Evolutionary conservation across 2,329 filamentous ascomycete genomes (phyloP), one percentile per base, ranked within the genome.

Genomic region (Torrubiella hemipterigena): DNA sequence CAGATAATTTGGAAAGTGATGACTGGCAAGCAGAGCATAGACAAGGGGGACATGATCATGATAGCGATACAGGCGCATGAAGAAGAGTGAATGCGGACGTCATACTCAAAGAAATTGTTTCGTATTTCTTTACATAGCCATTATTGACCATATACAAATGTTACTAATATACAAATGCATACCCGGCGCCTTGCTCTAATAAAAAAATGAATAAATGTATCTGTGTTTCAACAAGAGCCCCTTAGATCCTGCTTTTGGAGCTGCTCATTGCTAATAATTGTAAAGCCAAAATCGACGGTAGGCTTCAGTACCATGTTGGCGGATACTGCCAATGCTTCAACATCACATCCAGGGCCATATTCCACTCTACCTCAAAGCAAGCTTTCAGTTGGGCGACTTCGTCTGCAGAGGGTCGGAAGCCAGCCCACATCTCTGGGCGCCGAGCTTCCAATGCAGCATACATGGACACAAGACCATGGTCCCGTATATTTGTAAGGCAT

Each of bases 381-480:
- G 57, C 60, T 2, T 73, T 63, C 19, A 85, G 63, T 49, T 74
- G 65, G 5, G 64, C 55, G 1, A 73, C 61, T 35, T 77, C 69
- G 2, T 69, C 67, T 2, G 58, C 47, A 2, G 66, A 59, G 0
- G 80, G 78, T 17, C 58, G 50, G 20, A 60, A 61, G 2, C 64
- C 69, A 28, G 69, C 78, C 80, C 80, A 85, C 76, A 84, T 85
- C 34, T 72, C 68, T 4, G 69, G 73, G 41, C 68, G 69, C 11
- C 59, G 55, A 1, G 79, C 73, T 45, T 83, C 74, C 10, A 61
- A 49, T 20, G 63, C 59, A 1, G 80, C 76, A 44, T 78, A 79
- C 22, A 63, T 60, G 0, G 66, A 49, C 14, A 85, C 65, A 28
- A 84, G 58, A 33, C 66, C 64, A 38, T 77, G 73, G 34, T 73